Conservation (phyloP, 2,329 filamentous ascomycete species). For the Paraconiothyrium sp. region DNA sequence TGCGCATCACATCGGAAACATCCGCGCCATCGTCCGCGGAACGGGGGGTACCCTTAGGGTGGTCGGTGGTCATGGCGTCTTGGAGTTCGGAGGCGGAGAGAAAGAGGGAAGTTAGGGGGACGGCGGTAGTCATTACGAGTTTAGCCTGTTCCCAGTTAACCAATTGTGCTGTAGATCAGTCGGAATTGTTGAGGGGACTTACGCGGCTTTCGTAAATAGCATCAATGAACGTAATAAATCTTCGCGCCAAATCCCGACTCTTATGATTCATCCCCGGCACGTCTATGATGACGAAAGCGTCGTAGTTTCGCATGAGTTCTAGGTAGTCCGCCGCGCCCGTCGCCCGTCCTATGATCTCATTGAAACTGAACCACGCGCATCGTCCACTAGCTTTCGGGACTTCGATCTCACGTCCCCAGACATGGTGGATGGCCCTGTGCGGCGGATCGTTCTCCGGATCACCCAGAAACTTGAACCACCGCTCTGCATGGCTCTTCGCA, state of each 20-base stretch:
- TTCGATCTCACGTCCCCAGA: constrained; percentile 91
- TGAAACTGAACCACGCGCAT: constrained; percentile 90
- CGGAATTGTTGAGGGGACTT: constrained; percentile 29
- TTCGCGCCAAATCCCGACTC: constrained; percentile 84
- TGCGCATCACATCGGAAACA: constrained; percentile 76
- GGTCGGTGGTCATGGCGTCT: constrained; percentile 53
- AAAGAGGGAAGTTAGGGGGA: constrained; percentile 86
- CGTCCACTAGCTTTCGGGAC: constrained; percentile 89
- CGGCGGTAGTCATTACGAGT: constrained; percentile 88
- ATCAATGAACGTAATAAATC: constrained; percentile 98
- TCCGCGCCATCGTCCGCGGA: constrained; percentile 57
- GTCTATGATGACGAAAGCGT: constrained; percentile 90
- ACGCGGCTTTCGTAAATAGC: constrained; percentile 84
- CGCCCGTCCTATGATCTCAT: constrained; percentile 87
- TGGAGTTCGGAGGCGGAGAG: constrained; percentile 67
- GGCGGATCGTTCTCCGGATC: constrained; percentile 80
- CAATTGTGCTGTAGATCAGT: constrained; percentile 29
- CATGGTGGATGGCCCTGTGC: constrained; percentile 79
- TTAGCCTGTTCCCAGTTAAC: constrained; percentile 70
- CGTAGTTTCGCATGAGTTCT: constrained; percentile 87
- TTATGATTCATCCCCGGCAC: constrained; percentile 91
- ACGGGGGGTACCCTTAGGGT: constrained; percentile 39
- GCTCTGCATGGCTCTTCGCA: constrained; percentile 82
- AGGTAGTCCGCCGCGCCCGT: constrained; percentile 96
- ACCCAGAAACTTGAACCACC: constrained; percentile 95